Conservation (phyloP, 192 early-diverging fungal genomes). For the Dissophora ornata region DNA sequence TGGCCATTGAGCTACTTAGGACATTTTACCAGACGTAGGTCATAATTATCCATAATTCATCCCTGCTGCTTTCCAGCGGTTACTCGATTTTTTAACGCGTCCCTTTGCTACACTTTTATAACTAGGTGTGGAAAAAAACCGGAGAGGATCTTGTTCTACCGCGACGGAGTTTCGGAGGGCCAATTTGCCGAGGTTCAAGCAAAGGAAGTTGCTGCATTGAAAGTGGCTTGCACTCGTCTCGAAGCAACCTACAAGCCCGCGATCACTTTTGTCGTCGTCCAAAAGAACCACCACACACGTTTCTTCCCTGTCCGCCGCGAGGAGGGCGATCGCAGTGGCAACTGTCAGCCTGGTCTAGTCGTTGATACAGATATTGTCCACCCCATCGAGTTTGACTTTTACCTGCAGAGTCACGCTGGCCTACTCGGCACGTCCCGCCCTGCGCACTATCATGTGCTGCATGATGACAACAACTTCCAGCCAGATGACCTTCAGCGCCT, state of each 20-base stretch:
- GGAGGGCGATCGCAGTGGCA: constrained; percentile 78
- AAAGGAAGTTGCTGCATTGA: too few species aligned
- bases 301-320: constrained; percentile 84
- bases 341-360: constrained; percentile 85
- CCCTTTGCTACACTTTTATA: too few species aligned
- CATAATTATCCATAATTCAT: too few species aligned
- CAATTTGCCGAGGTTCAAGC: constrained; percentile 75
- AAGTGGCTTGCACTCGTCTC: constrained; percentile 68
- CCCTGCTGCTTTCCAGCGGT: too few species aligned
- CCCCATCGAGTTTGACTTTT: constrained; percentile 89
- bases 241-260: constrained; percentile 78
- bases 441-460: constrained; percentile 89
- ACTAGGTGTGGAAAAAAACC: constrained; percentile 85
- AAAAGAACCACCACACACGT: constrained; percentile 91
- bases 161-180: constrained; percentile 92
- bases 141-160: constrained; percentile 82
- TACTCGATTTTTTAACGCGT: too few species aligned
- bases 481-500: constrained; percentile 85
- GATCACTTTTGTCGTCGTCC: constrained; percentile 88
- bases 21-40: constrained; percentile 67
- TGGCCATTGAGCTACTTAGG: constrained; percentile 76
- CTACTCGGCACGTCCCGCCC: constrained; percentile 94
- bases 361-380: constrained; percentile 79
- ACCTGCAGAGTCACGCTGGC: constrained; percentile 87
- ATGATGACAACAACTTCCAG: constrained; percentile 86